These are phyloP conservation scores for Fusarium concolor DNA, from an alignment of 2,329 filamentous ascomycete species.

Conservation along the genomic window DNA sequence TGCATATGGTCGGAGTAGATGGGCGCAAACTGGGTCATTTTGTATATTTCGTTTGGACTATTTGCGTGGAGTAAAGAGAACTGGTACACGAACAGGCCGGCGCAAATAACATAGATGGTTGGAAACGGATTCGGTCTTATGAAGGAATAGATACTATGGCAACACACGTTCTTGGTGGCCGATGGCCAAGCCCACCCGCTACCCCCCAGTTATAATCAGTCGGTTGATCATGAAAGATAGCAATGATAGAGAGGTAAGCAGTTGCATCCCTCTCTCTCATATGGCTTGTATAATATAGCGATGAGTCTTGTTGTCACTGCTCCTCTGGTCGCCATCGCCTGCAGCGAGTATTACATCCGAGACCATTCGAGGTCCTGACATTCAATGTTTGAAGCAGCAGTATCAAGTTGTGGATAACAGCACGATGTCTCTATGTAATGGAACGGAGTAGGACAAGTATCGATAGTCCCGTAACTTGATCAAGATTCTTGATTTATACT, in stretches of 20 bases:
- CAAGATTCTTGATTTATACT: no score
- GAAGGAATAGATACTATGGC: neutral
- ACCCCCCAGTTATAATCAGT: neutral
- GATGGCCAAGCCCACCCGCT: neutral
- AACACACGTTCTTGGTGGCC: neutral
- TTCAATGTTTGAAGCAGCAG: no score
- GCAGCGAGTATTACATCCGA: no score
- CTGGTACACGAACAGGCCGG: constrained; percentile 19
- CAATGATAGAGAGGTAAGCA: neutral
- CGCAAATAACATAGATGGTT: constrained; percentile 23
- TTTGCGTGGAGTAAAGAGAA: constrained; percentile 5
- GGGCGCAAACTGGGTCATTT: constrained; percentile 36
- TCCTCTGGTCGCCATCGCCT: no score
- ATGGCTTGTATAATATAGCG: neutral
- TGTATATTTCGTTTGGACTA: constrained; percentile 12
- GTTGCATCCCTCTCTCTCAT: neutral
- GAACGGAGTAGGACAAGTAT: neutral
- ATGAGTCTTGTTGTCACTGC: neutral
- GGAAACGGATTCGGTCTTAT: neutral
- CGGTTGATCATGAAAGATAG: neutral
- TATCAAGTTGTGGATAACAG: neutral
- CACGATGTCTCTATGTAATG: neutral
- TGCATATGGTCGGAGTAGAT: constrained; percentile 35
- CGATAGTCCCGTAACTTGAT: no score
- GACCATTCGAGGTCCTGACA: no score